Base-by-base conservation (phyloP, 371 early-diverging fungal genomes). In the Dinochytrium kinnereticum region DNA sequence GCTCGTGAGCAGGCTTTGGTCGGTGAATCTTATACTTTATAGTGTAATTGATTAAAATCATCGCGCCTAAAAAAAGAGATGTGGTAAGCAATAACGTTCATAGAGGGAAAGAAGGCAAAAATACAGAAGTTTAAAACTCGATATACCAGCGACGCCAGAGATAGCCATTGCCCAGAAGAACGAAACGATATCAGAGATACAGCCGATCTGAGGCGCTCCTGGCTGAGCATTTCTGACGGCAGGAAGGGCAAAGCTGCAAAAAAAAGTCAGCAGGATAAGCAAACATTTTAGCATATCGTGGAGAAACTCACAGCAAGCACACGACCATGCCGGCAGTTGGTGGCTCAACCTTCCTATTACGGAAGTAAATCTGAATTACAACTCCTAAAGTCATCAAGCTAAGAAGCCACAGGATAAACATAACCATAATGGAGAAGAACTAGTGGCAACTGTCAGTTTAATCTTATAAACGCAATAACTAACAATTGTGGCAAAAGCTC, bases 211-310 rank as follows among this genome's bases (percentile, higher is more conserved):
- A 26, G 76, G 76, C 19, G 68, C 71, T 15, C 71, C 71, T 24
- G 76, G 71, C 34, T 76, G 76, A 3, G 76, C 61, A 36, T 76
- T 76, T 57, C 76, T 5, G 24, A 76, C 36, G 3, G 76, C 76
- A 15, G 76, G 76, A 10, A 76, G 55, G 44, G 76, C 76, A 64
- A 76, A 69, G 33, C 69, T 69, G 53, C 21, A 40, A 26, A 38
- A 15, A 44, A 13, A 44, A 26, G 28, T 21, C 3, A 68, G 37
- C 44, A n/a, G 19, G 19, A 7, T 38, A 7, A 69, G 39, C 39
- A 53, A 21, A 57, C n/a, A n/a, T n/a, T n/a, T n/a, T n/a, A n/a
- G n/a, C n/a, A n/a, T n/a, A n/a, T n/a, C n/a, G n/a, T n/a, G n/a
- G n/a, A n/a, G 10, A 26, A 7, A 53, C 69, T 53, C 34, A 76